Conservation (phyloP, 345 rosid genomes). For the Cardamine resedifolia region DNA sequence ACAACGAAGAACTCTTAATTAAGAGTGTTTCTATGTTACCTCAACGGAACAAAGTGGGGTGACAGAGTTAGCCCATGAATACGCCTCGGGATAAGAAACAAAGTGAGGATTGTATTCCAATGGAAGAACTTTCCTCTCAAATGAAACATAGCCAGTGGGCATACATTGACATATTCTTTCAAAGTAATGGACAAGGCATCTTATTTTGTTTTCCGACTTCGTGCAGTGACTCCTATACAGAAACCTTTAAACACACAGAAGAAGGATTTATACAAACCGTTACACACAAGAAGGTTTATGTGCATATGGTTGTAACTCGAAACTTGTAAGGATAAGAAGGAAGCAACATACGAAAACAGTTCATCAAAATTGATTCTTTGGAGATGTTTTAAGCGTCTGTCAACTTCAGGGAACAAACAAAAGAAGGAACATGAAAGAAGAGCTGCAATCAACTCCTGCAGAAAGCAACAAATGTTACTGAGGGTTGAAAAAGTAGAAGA, state of each 20-base stretch:
- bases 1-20: background rate
- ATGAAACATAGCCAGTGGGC: conserved; percentile 76
- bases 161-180: conserved; percentile 56
- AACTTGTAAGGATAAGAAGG: background rate
- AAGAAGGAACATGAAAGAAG: conserved; percentile 39
- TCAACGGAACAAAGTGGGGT: conserved; percentile 62
- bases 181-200: conserved; percentile 68
- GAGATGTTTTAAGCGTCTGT: conserved; percentile 55
- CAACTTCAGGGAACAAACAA: conserved; percentile 65
- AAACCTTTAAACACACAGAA: conserved; percentile 46
- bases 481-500: background rate
- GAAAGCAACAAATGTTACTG: background rate
- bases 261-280: background rate
- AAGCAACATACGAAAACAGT: conserved; percentile 65
- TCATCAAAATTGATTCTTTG: conserved; percentile 70
- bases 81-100: conserved; percentile 52
- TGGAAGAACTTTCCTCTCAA: conserved; percentile 76
- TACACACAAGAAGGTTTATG: too few relatives aligned
- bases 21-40: conserved; percentile 43
- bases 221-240: conserved; percentile 47
- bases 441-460: conserved; percentile 36
- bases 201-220: conserved; percentile 61
- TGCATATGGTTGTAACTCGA: conserved; percentile 1
- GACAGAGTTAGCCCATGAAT: conserved; percentile 64
- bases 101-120: conserved; percentile 31